Conservation (phyloP, 371 early-diverging fungal genomes). For the Mortierella sp. region DNA sequence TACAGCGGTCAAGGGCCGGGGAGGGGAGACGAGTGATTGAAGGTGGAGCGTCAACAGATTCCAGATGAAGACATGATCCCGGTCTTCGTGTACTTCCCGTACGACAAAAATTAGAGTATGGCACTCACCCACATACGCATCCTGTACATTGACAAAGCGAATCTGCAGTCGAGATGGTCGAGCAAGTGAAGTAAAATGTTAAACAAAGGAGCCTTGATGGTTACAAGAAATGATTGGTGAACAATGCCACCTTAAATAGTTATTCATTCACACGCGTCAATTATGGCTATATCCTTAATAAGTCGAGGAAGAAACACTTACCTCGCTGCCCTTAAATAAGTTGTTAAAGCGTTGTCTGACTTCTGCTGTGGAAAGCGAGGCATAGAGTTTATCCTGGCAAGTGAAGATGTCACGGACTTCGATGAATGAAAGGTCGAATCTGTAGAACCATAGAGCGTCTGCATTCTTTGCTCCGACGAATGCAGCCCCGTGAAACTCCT, state of each 20-base stretch:
- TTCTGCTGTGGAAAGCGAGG: slow-evolving; percentile 43
- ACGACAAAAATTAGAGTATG: slow-evolving; percentile 42
- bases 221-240: too few species aligned
- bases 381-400: slow-evolving; percentile 51
- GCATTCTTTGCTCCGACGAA: slow-evolving; percentile 45
- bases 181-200: background rate
- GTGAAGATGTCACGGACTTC: slow-evolving; percentile 54
- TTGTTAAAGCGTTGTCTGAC: slow-evolving; percentile 38
- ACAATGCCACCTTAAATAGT: background rate
- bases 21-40: slow-evolving; percentile 43
- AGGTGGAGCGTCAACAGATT: slow-evolving; percentile 51
- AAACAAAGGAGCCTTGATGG: background rate
- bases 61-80: slow-evolving; percentile 55
- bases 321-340: slow-evolving; percentile 27
- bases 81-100: slow-evolving; percentile 33
- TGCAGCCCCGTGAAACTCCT: slow-evolving; percentile 46
- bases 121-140: slow-evolving; percentile 50
- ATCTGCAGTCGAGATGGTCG: slow-evolving; percentile 18
- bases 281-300: background rate
- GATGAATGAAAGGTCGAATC: slow-evolving; percentile 49
- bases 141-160: slow-evolving; percentile 45
- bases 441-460: slow-evolving; percentile 54
- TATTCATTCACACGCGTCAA: slow-evolving; percentile 4
- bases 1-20: slow-evolving; percentile 46
- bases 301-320: slow-evolving; percentile 5